A percentile compares a stretch with the other conserved stretches of the same genome.
Evolutionary conservation across 2,329 filamentous ascomycete genomes (phyloP).

Genomic region (Tolypocladium inflatum): DNA sequence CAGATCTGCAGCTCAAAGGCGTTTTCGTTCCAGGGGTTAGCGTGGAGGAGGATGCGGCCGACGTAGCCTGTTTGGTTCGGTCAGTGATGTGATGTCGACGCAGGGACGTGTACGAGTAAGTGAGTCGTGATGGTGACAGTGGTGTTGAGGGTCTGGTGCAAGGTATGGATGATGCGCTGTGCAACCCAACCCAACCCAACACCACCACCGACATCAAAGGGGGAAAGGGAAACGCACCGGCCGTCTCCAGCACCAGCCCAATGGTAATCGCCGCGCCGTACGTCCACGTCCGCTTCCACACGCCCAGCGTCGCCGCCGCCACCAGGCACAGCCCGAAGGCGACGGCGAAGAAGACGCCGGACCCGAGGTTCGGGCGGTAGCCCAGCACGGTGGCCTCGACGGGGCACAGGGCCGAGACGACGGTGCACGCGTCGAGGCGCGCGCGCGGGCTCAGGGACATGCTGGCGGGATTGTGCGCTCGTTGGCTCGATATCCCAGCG

Average conservation of each 20-base stretch:
- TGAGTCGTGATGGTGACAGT: too few relatives aligned
- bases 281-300: slow-evolving; percentile 45
- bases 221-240: slow-evolving; percentile 25
- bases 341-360: slow-evolving; percentile 44
- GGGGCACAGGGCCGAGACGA: slow-evolving; percentile 35
- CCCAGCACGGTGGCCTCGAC: slow-evolving; percentile 42
- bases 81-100: too few relatives aligned
- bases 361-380: slow-evolving; percentile 46
- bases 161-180: background rate
- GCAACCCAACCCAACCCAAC: background rate
- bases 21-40: slow-evolving; percentile 43
- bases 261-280: slow-evolving; percentile 39
- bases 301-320: slow-evolving; percentile 30
- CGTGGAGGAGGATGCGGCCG: slow-evolving; percentile 38
- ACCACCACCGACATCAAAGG: background rate
- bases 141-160: background rate
- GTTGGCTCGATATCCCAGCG: too few relatives aligned
- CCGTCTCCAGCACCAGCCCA: slow-evolving; percentile 41
- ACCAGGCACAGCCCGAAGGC: slow-evolving; percentile 36
- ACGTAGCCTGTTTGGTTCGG: slow-evolving; percentile 34
- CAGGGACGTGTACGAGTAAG: too few relatives aligned
- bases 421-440: slow-evolving; percentile 17
- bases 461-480: too few relatives aligned
- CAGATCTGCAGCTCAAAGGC: slow-evolving; percentile 51
- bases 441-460: slow-evolving; percentile 3